Evolutionary conservation across 192 early-diverging fungal genomes (phyloP).

Genomic region (Podila verticillata): DNA sequence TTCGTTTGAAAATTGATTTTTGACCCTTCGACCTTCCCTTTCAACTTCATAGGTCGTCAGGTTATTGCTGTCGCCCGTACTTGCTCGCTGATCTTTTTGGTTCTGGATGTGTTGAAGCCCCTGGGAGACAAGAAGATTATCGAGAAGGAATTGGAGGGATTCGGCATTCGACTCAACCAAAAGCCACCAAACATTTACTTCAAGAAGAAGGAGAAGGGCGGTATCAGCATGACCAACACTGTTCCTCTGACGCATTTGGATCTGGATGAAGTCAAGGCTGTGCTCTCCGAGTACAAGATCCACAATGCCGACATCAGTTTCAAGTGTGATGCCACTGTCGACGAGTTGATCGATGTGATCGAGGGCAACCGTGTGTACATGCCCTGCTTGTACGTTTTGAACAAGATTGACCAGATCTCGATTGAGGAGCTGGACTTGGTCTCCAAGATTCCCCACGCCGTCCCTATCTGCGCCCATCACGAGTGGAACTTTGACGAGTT

Average conservation of each 20-base stretch:
- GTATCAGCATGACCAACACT: conserved; percentile 94
- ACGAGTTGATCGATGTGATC: conserved; percentile 97
- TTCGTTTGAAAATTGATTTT: conserved; percentile 26
- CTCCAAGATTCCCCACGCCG: conserved; percentile 96
- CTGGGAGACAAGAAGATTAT: conserved; percentile 94
- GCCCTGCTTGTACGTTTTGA: conserved; percentile 94
- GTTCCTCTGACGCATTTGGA: conserved; percentile 90
- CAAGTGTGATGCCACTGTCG: conserved; percentile 92
- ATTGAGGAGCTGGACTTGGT: conserved; percentile 96
- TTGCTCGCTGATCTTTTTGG: conserved; percentile 96
- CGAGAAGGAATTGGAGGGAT: conserved; percentile 96
- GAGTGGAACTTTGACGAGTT: conserved; percentile 99
- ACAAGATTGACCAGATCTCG: conserved; percentile 98
- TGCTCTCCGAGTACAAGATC: conserved; percentile 94
- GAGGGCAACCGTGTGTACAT: conserved; percentile 97
- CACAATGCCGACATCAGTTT: conserved; percentile 96
- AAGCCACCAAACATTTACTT: conserved; percentile 94
- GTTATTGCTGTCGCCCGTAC: conserved; percentile 98
- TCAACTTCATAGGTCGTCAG: conserved; percentile 62
- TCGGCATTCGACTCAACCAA: conserved; percentile 98
- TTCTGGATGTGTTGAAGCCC: conserved; percentile 97
- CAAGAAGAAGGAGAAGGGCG: conserved; percentile 99
- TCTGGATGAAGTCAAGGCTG: conserved; percentile 91
- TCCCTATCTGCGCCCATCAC: conserved; percentile 82
- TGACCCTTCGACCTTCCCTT: not conserved